Conservation (phyloP, 495 filamentous ascomycete genomes). For the Friedmanniomyces simplex region DNA sequence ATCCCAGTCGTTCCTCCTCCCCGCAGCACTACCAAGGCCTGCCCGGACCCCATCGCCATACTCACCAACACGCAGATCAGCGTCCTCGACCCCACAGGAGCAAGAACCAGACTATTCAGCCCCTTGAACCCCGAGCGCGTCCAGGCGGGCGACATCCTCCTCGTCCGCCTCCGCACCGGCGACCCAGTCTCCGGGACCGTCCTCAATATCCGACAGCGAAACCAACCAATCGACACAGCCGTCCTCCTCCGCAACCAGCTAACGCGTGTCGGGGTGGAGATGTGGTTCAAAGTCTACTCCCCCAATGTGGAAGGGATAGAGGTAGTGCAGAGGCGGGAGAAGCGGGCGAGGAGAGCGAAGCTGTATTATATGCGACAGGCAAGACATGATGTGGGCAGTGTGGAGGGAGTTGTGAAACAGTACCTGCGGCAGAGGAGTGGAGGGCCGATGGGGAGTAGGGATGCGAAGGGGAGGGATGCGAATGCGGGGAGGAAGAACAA, state of each 20-base stretch:
- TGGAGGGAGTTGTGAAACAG: slow-evolving; percentile 59
- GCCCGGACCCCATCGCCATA: slow-evolving; percentile 47
- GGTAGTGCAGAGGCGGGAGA: slow-evolving; percentile 74
- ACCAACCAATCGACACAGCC: slow-evolving; percentile 67
- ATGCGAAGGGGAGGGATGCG: slow-evolving; percentile 22
- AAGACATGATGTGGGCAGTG: slow-evolving; percentile 58
- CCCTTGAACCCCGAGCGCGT: slow-evolving; percentile 62
- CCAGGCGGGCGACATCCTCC: slow-evolving; percentile 78
- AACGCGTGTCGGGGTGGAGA: slow-evolving; percentile 80
- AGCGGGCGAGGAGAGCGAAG: slow-evolving; percentile 77
- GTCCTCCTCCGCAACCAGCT: slow-evolving; percentile 76
- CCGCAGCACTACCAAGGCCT: slow-evolving; percentile 23
- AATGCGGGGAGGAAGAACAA: slow-evolving; percentile 23
- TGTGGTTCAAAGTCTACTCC: slow-evolving; percentile 91
- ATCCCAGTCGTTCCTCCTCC: slow-evolving; percentile 22
- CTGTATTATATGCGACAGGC: slow-evolving; percentile 81
- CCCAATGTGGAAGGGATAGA: slow-evolving; percentile 86
- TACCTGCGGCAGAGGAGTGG: slow-evolving; percentile 53
- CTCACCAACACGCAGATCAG: slow-evolving; percentile 56
- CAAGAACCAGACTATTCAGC: slow-evolving; percentile 70
- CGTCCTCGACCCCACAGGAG: slow-evolving; percentile 70
- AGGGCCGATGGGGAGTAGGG: slow-evolving; percentile 30
- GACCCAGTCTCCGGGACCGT: slow-evolving; percentile 86
- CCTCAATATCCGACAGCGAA: slow-evolving; percentile 63
- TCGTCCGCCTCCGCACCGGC: slow-evolving; percentile 68